Conservation (phyloP, 495 filamentous ascomycete genomes). For the Aspergillus ellipticus region DNA sequence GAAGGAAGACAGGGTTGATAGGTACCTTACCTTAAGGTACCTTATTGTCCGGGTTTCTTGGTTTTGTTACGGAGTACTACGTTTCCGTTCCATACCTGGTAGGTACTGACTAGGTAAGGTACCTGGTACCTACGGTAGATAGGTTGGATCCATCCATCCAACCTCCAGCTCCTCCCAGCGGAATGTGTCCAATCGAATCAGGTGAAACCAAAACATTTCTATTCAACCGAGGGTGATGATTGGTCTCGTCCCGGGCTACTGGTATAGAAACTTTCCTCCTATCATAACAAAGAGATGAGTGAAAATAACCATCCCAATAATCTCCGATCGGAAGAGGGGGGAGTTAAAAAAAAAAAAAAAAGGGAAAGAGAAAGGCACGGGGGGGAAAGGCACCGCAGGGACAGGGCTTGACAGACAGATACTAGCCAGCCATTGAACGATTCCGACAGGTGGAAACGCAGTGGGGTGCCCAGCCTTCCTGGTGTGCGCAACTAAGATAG, state of each 20-base stretch:
- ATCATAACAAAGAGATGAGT: background rate
- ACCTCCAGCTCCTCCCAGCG: too few species aligned
- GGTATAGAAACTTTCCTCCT: too few species aligned
- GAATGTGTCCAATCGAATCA: too few species aligned
- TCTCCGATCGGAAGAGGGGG: background rate
- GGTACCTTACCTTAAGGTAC: too few species aligned
- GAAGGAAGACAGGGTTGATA: too few species aligned
- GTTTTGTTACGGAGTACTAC: too few species aligned
- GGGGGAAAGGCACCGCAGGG: background rate
- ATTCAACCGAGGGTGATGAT: background rate
- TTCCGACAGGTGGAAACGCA: slow-evolving; percentile 7
- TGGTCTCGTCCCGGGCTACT: too few species aligned
- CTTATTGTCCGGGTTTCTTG: too few species aligned
- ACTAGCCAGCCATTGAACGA: slow-evolving; percentile 2
- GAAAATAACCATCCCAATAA: background rate
- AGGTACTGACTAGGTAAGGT: background rate
- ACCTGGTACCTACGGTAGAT: background rate
- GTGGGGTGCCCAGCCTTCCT: background rate
- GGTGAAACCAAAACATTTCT: too few species aligned
- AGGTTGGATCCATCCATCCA: too few species aligned
- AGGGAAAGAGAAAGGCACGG: background rate
- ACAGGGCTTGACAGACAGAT: background rate
- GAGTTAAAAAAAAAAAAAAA: slow-evolving; percentile 3
- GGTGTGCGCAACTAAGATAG: background rate
- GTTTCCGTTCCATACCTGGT: too few species aligned